Conservation (phyloP, 2,329 filamentous ascomycete species). For the Xylaria sp. region DNA sequence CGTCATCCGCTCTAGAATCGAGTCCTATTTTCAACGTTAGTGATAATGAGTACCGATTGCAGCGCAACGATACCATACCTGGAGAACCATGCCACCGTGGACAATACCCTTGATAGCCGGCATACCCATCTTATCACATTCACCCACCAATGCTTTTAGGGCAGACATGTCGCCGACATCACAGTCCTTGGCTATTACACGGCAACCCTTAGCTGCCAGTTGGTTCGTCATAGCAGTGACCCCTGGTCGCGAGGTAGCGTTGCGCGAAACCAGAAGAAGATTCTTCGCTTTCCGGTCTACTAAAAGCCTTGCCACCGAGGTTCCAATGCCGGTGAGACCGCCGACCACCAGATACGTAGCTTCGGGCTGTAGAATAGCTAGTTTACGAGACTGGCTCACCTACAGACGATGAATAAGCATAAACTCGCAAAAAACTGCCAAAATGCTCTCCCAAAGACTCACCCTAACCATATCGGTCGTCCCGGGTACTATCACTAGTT, state of each 20-base stretch:
- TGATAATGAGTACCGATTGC: not conserved
- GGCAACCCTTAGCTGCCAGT: constrained; percentile 12
- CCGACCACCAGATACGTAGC: constrained; percentile 49
- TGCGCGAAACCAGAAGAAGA: constrained; percentile 48
- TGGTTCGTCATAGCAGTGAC: constrained; percentile 34
- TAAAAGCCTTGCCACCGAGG: constrained; percentile 35
- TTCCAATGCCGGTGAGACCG: constrained; percentile 47
- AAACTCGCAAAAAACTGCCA: not conserved
- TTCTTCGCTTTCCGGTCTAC: constrained; percentile 43
- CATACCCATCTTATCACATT: constrained; percentile 1
- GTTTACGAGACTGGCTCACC: constrained; percentile 24
- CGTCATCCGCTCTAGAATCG: constrained; percentile 24
- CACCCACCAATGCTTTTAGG: constrained; percentile 2
- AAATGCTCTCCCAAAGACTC: not conserved
- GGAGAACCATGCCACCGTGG: constrained; percentile 28
- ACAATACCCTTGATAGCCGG: constrained; percentile 23
- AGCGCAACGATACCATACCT: constrained; percentile 12
- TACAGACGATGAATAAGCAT: not conserved
- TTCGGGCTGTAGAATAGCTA: constrained; percentile 14
- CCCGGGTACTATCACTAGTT: constrained; percentile 48
- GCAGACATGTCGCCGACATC: constrained; percentile 18
- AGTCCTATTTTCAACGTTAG: constrained; percentile 20
- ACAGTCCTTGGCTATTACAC: constrained; percentile 12
- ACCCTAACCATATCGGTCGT: constrained; percentile 19
- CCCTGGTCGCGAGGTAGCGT: constrained; percentile 20